Base-by-base conservation (phyloP, 345 rosid genomes). In the Punica granatum region DNA sequence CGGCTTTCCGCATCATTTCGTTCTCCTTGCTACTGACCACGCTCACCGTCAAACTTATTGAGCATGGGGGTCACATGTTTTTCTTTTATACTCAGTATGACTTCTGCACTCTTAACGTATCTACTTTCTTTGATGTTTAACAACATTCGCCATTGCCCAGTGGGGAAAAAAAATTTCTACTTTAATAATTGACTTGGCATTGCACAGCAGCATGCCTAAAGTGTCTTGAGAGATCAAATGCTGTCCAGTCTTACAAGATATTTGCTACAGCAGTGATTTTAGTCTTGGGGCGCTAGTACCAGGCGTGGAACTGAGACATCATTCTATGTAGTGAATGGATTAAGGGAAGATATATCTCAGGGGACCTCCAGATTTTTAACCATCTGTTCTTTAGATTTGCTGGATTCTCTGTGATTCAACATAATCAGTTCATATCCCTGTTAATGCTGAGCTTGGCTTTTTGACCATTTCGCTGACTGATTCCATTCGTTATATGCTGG, bases 81-180 rank as follows among this genome's bases (percentile, higher is more conserved):
- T 94, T 79, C 89, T 94, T 76, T 79, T 91, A 94, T 48, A 91
- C 98, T 1, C 93, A 94, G 98, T 94, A 83, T 81, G 93, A 15
- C 58, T 19, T 64, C 67, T 42, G n/a, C 53, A 43, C 2, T 19
- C 15, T 16, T 26, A 15, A 42, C 12, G 31, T 21, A 30, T 60
- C 18, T 34, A 62, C 31, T 25, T 33, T 43, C 43, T 62, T 37
- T 23, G 28, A 64, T 64, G 41, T 25, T 44, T 44, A 44, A 44
- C 53, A 19, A 46, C 23, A 18, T 15, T 18, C 3, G 15, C 23
- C 53, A 2, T n/a, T 2, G 23, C 53, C 53, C n/a, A n/a, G n/a
- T n/a, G n/a, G n/a, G 3, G 51, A n/a, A 18, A 46, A 43, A 11
- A 46, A 16, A 0, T 1, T 46, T 18, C 53, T 18, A 23, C 23